Base-by-base conservation (phyloP, 345 rosid genomes). In the Populus simonii region DNA sequence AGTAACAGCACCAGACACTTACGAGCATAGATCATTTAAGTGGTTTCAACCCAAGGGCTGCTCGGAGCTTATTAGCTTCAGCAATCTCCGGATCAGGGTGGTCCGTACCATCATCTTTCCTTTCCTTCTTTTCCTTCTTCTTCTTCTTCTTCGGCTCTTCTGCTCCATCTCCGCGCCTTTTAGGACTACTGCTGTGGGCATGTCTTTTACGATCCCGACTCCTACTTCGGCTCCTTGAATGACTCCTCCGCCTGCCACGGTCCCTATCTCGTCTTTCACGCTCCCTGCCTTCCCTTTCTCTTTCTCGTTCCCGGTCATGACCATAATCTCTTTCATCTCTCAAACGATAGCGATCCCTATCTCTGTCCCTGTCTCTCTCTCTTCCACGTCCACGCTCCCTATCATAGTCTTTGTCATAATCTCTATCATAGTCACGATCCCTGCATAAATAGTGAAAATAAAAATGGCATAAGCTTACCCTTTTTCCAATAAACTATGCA, bases 21-120 rank as follows among this genome's bases (percentile, higher is more conserved):
- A 15, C 7, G 35, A 74, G 61, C 12, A 61, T 25, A 43, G 25
- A 27, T 77, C 71, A 66, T 85, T 72, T 87, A 82, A 93, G 82
- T 0, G 96, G 97, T 85, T 91, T 90, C 85, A 92, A 39, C 59
- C 97, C 96, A 41, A 90, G 89, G 47, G 93, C 83, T 57, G 94
- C 93, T 39, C 96, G 89, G 25, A 93, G 70, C 87, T 80, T 92
- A 79, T 93, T 96, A 55, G 93, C 94, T 84, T 92, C 98, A 17
- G 98, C 99, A 84, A 92, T 92, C 84, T 90, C 95, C 6, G 97
- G 98, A 83, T 96, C 91, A 5, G 91, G 94, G 70, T 93, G 96
- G 74, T 93, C 89, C 0, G 94, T 93, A 27, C 97, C 98, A 47
- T 92, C 95, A 66, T 89, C 94, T 83, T 81, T 89, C 91, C 84